Evolutionary conservation across 2,329 filamentous ascomycete species (phyloP).

Genomic region (Endoconidiophora polonica): DNA sequence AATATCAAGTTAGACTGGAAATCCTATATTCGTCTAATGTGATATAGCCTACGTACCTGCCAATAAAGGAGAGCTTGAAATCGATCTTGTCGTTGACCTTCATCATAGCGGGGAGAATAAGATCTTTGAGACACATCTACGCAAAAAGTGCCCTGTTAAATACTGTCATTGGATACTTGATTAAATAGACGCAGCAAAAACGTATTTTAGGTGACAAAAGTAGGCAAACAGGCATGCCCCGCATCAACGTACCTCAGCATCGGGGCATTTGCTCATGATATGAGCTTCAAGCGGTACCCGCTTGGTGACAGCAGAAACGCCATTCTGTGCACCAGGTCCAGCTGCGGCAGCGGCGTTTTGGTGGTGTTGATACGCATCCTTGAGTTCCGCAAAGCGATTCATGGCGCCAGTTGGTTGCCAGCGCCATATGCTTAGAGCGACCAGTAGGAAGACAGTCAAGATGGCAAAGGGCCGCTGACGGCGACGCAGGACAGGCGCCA

Average conservation of each 20-base stretch:
- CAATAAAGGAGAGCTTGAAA: conserved; percentile 83
- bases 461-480: conserved; percentile 3
- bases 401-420: conserved; percentile 3
- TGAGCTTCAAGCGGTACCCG: conserved; percentile 75
- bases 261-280: conserved; percentile 95
- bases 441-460: neutral
- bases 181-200: neutral
- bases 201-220: neutral
- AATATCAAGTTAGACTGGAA: neutral
- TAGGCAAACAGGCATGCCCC: neutral
- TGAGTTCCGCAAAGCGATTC: conserved; percentile 5
- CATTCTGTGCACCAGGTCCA: neutral
- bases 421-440: conserved; percentile 4
- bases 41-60: conserved; percentile 36
- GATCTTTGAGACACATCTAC: conserved; percentile 57
- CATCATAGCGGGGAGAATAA: conserved; percentile 80
- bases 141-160: neutral
- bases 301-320: neutral
- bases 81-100: conserved; percentile 67
- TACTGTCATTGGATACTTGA: neutral
- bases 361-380: neutral
- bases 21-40: neutral
- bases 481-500: conserved; percentile 1
- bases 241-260: conserved; percentile 42
- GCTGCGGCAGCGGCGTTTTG: neutral